Conservation (phyloP, 441 rosid genomes). For the Caryocar brasiliense region DNA sequence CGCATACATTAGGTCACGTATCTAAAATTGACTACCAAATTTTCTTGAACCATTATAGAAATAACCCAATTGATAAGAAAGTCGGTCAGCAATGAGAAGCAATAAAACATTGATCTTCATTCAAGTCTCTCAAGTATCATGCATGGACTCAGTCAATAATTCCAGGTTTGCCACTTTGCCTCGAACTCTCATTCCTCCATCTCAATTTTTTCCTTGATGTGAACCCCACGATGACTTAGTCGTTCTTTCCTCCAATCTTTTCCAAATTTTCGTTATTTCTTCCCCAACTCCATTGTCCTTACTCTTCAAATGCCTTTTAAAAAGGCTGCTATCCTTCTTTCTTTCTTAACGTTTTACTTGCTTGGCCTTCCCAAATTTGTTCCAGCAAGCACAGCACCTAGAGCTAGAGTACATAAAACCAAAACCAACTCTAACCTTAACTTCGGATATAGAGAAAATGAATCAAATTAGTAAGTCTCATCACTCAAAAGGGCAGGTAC, state of each 20-base stretch:
- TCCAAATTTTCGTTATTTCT: too few relatives aligned
- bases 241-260: too few relatives aligned
- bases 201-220: constrained; percentile 10
- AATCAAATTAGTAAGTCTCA: constrained; percentile 6
- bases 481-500: constrained; percentile 15
- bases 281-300: background rate
- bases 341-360: constrained; percentile 8
- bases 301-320: constrained; percentile 3
- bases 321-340: background rate
- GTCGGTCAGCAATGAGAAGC: background rate
- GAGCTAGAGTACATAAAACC: background rate
- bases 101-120: background rate
- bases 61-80: background rate
- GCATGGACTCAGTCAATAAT: background rate
- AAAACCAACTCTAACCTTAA: background rate
- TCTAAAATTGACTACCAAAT: too few relatives aligned
- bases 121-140: background rate
- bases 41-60: too few relatives aligned
- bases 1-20: too few relatives aligned
- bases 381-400: background rate
- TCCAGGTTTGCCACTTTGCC: constrained; percentile 1
- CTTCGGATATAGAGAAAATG: background rate
- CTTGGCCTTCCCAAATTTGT: background rate
- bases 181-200: background rate
- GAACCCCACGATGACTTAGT: constrained; percentile 20